phyloP scores from a whole-genome alignment of 805 yeast species.

The Zygoascus flipseniorum region DNA sequence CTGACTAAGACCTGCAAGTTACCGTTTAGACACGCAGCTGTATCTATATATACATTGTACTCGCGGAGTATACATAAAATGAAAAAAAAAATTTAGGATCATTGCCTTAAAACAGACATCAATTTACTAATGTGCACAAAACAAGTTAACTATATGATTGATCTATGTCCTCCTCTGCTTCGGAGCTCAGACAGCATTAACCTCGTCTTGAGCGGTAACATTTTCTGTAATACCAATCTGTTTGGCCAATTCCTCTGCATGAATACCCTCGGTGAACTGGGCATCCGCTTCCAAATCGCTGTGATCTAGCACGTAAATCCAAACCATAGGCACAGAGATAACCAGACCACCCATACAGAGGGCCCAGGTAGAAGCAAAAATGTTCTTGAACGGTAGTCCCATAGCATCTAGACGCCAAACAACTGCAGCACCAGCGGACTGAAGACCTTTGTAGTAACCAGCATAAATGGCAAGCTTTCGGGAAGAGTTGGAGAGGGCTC shows the following conservation, averaged over 20 bases:
- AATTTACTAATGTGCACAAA: neutral
- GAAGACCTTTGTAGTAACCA: slow-evolving; percentile 55
- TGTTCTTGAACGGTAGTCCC: slow-evolving; percentile 29
- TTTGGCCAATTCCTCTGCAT: slow-evolving; percentile 11
- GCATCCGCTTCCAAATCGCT: slow-evolving; percentile 27
- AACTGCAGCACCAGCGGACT: slow-evolving; percentile 58
- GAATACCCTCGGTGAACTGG: slow-evolving; percentile 14
- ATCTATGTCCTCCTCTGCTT: neutral
- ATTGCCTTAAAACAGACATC: too few relatives aligned
- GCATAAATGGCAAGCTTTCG: slow-evolving; percentile 49
- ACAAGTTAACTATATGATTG: neutral
- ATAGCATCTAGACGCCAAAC: slow-evolving; percentile 50
- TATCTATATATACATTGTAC: too few relatives aligned
- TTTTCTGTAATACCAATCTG: neutral
- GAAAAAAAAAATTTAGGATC: too few relatives aligned
- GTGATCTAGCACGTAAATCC: slow-evolving; percentile 36
- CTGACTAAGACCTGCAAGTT: too few relatives aligned
- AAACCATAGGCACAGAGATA: slow-evolving; percentile 41
- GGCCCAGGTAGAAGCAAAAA: slow-evolving; percentile 48
- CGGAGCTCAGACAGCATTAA: too few relatives aligned
- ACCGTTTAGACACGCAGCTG: too few relatives aligned
- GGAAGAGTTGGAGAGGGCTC: slow-evolving; percentile 49
- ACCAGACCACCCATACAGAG: slow-evolving; percentile 40
- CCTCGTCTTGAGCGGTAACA: too few relatives aligned
- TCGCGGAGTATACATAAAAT: too few relatives aligned